Conservation (phyloP, 2,329 filamentous ascomycete species). For the Graphium sp. region DNA sequence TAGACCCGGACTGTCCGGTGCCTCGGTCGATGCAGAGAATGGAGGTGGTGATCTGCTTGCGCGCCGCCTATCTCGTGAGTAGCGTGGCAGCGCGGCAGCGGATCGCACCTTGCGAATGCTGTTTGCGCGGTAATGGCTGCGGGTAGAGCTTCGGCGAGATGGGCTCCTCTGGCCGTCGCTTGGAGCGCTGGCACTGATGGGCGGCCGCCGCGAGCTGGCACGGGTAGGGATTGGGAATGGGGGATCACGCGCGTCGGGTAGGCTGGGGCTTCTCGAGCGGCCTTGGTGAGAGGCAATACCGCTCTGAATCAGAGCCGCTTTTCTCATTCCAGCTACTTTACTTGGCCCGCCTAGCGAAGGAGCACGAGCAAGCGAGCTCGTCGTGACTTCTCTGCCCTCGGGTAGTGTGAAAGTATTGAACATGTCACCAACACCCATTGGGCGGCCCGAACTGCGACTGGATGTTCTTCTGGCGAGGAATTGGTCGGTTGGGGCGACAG, state of each 20-base stretch:
- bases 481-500: constrained; percentile 19
- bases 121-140: constrained; percentile 33
- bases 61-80: constrained; percentile 20
- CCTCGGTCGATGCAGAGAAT: constrained; percentile 46
- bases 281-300: constrained; percentile 54
- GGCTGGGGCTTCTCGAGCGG: constrained; percentile 47
- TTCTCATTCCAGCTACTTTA: constrained; percentile 50
- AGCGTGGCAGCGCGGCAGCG: constrained; percentile 49
- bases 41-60: constrained; percentile 46
- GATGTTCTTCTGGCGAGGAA: constrained; percentile 12
- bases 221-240: constrained; percentile 86
- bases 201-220: constrained; percentile 67
- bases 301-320: constrained; percentile 64
- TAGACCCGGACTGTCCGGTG: constrained; percentile 52
- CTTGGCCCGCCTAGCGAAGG: constrained; percentile 18
- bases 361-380: constrained; percentile 12
- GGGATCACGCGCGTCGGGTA: constrained; percentile 44
- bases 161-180: constrained; percentile 67
- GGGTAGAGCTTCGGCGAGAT: constrained; percentile 35
- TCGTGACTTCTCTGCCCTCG: constrained; percentile 9
- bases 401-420: constrained; percentile 25
- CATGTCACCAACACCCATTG: constrained; percentile 20
- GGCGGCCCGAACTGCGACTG: constrained; percentile 14
- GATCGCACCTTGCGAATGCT: constrained; percentile 76
- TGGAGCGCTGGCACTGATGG: constrained; percentile 44